Conservation (phyloP, 148 eudicot genomes). For the Heliamphora exappendiculata region DNA sequence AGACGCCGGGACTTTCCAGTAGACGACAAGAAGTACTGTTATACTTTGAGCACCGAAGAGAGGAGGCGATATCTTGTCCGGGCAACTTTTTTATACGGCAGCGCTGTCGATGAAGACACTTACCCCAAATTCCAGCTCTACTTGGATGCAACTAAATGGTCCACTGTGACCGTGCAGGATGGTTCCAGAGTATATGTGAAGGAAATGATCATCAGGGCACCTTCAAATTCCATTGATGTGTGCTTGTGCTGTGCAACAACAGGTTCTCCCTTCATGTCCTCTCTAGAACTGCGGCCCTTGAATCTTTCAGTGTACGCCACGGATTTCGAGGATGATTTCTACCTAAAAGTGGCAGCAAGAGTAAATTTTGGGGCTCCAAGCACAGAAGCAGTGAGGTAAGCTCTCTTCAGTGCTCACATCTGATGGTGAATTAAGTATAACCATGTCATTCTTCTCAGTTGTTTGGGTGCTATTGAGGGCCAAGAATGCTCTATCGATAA, state of each 20-base stretch:
- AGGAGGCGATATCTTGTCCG: conserved; percentile 76
- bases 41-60: conserved; percentile 52
- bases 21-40: conserved; percentile 72
- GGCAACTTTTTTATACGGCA: conserved; percentile 78
- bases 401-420: not conserved
- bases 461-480: not conserved
- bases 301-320: conserved; percentile 95
- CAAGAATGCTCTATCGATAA: too few relatives aligned
- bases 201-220: conserved; percentile 91
- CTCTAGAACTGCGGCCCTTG: conserved; percentile 78
- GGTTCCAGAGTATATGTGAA: conserved; percentile 51
- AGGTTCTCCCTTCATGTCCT: conserved; percentile 78
- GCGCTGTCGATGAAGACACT: conserved; percentile 33
- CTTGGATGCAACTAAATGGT: conserved; percentile 93
- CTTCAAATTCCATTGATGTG: conserved; percentile 58
- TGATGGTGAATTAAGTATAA: not conserved
- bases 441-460: not conserved
- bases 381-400: conserved; percentile 62
- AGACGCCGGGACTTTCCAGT: conserved; percentile 67
- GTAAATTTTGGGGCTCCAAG: conserved; percentile 82
- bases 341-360: conserved; percentile 74
- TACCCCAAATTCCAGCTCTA: conserved; percentile 79
- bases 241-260: conserved; percentile 93
- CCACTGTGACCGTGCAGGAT: conserved; percentile 60
- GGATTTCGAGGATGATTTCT: conserved; percentile 76